Percentiles rank a stretch among this genome's conserved stretches.
phyloP scores from a whole-genome alignment of 768 basidiomycete genomes.

The Suillus brevipes region DNA sequence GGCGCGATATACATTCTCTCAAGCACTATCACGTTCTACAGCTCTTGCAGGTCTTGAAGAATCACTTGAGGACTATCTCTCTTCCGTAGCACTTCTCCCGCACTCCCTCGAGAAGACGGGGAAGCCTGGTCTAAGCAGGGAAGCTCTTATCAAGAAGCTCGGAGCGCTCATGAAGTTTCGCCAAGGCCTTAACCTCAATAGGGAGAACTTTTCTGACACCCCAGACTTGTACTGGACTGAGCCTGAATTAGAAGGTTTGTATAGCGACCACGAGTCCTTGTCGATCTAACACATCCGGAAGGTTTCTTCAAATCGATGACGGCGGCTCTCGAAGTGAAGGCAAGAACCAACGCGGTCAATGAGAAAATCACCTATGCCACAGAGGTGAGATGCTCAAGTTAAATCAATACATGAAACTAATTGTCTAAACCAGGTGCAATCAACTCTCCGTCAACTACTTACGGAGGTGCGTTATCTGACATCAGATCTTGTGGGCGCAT shows the following conservation, averaged over 20 bases:
- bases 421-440: constrained; percentile 60
- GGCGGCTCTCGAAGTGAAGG: constrained; percentile 82
- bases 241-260: constrained; percentile 80
- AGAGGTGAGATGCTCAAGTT: constrained; percentile 46
- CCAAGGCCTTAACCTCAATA: constrained; percentile 87
- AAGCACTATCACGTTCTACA: constrained; percentile 88
- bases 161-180: constrained; percentile 91
- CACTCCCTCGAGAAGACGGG: constrained; percentile 75
- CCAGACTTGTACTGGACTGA: constrained; percentile 96
- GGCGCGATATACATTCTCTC: constrained; percentile 88
- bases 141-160: constrained; percentile 86
- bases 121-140: constrained; percentile 78
- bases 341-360: constrained; percentile 78
- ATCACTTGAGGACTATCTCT: constrained; percentile 79
- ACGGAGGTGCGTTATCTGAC: constrained; percentile 57
- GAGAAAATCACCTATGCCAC: constrained; percentile 92
- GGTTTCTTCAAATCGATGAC: constrained; percentile 85
- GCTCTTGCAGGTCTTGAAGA: constrained; percentile 86
- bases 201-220: constrained; percentile 85
- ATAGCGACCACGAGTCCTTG: not conserved
- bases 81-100: constrained; percentile 79
- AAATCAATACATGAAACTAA: not conserved
- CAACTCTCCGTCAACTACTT: constrained; percentile 82
- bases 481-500: not conserved
- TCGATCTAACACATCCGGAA: constrained; percentile 25